Percentiles rank a stretch among this genome's conserved stretches.
These are phyloP conservation scores for Salvia splendens DNA, from an alignment of 257 asterid genomes.

Conservation along the genomic window DNA sequence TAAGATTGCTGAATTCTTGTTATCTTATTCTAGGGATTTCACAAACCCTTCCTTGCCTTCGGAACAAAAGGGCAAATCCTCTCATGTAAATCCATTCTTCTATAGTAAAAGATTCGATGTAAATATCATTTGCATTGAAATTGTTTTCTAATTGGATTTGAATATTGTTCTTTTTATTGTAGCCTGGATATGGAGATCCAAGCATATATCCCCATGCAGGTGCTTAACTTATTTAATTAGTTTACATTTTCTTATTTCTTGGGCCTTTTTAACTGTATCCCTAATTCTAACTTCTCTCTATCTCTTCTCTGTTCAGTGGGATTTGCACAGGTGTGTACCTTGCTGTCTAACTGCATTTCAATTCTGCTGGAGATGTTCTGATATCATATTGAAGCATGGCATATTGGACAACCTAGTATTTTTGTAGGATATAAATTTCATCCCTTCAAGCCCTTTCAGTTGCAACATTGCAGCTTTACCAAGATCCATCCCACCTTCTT, in stretches of 20 bases:
- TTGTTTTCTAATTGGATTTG: constrained; percentile 35
- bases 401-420: no score
- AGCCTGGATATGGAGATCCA: constrained; percentile 85
- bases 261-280: constrained; percentile 16
- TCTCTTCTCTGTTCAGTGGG: constrained; percentile 58
- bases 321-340: constrained; percentile 80
- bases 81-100: constrained; percentile 67
- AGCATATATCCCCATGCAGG: constrained; percentile 67
- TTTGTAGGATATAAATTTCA: no score
- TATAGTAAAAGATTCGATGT: constrained; percentile 25
- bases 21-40: constrained; percentile 72
- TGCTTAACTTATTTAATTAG: constrained; percentile 27
- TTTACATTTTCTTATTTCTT: neutral
- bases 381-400: constrained; percentile 24
- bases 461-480: neutral
- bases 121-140: constrained; percentile 29
- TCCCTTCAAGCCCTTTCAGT: no score
- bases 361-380: constrained; percentile 23
- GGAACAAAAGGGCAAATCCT: constrained; percentile 91
- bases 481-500: neutral
- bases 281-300: constrained; percentile 34
- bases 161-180: constrained; percentile 36
- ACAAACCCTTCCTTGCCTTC: constrained; percentile 93
- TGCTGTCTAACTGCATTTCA: constrained; percentile 22
- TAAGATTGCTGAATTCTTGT: constrained; percentile 32